Percentiles rank a stretch among this genome's conserved stretches.
Evolutionary conservation across 2,329 filamentous ascomycete species (phyloP).

Genomic region (Fusarium scirpi): DNA sequence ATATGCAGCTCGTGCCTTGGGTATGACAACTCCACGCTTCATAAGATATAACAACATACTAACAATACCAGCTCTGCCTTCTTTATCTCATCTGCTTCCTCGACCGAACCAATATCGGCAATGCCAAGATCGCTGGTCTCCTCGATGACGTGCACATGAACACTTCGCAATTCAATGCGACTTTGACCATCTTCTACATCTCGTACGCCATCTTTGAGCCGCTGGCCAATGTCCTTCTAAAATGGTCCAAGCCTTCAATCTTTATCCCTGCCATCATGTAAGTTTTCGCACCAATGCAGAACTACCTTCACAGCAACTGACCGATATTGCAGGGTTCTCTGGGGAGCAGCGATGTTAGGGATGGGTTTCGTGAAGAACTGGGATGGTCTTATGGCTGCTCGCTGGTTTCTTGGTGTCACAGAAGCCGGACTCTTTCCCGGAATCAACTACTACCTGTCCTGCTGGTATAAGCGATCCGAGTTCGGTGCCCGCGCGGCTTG

Average conservation of each 20-base stretch:
- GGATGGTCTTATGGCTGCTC: slow-evolving; percentile 73
- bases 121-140: slow-evolving; percentile 71
- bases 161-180: slow-evolving; percentile 75
- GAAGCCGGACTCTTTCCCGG: slow-evolving; percentile 83
- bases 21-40: slow-evolving; percentile 45
- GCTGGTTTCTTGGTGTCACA: slow-evolving; percentile 78
- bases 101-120: slow-evolving; percentile 81
- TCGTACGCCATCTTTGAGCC: slow-evolving; percentile 85
- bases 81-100: slow-evolving; percentile 82
- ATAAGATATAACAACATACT: not conserved
- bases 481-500: slow-evolving; percentile 84
- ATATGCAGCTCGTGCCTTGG: slow-evolving; percentile 71
- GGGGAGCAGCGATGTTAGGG: slow-evolving; percentile 77
- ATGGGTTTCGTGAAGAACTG: slow-evolving; percentile 76
- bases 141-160: slow-evolving; percentile 70
- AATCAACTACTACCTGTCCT: slow-evolving; percentile 83
- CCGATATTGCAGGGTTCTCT: slow-evolving; percentile 60
- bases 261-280: slow-evolving; percentile 88
- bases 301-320: not conserved
- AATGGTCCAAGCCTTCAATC: slow-evolving; percentile 78
- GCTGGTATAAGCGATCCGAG: slow-evolving; percentile 85
- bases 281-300: slow-evolving; percentile 45
- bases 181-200: slow-evolving; percentile 87
- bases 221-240: slow-evolving; percentile 83
- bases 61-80: slow-evolving; percentile 66